Conservation (phyloP, 768 basidiomycete genomes). For the Lactarius indigo region DNA sequence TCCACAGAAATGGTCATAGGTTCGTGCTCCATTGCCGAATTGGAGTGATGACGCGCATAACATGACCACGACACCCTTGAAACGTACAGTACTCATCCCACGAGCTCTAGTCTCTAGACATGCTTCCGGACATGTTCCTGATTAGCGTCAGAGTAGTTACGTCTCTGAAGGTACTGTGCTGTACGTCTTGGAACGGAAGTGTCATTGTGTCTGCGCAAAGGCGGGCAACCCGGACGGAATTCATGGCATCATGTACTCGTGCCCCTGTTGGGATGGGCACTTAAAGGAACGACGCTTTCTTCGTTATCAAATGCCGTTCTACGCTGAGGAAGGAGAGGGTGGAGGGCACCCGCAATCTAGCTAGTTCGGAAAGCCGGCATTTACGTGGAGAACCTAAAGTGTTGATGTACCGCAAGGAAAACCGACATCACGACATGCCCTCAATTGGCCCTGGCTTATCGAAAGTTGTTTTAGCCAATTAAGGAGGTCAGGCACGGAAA, state of each 20-base stretch:
- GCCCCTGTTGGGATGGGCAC: neutral
- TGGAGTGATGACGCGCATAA: neutral
- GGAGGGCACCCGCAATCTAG: neutral
- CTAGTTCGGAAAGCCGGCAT: neutral
- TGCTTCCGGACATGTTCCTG: neutral
- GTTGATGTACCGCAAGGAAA: too few species aligned
- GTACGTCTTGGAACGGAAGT: neutral
- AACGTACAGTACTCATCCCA: neutral
- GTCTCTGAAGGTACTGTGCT: neutral
- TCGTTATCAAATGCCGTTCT: neutral
- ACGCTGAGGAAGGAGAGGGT: neutral
- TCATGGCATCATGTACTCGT: neutral
- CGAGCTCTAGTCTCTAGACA: neutral
- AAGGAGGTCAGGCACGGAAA: neutral
- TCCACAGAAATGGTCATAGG: neutral
- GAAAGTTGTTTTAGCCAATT: neutral
- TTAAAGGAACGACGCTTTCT: neutral
- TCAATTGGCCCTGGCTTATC: too few species aligned
- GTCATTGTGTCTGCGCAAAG: neutral
- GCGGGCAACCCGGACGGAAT: neutral
- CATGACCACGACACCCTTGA: neutral
- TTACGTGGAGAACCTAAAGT: neutral
- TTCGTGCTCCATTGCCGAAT: neutral
- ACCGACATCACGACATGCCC: too few species aligned
- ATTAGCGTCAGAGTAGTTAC: neutral